Evolutionary conservation across 2,329 filamentous ascomycete species (phyloP), one percentile per base, ranked within the genome.

Genomic region (Ophiostoma australiae): DNA sequence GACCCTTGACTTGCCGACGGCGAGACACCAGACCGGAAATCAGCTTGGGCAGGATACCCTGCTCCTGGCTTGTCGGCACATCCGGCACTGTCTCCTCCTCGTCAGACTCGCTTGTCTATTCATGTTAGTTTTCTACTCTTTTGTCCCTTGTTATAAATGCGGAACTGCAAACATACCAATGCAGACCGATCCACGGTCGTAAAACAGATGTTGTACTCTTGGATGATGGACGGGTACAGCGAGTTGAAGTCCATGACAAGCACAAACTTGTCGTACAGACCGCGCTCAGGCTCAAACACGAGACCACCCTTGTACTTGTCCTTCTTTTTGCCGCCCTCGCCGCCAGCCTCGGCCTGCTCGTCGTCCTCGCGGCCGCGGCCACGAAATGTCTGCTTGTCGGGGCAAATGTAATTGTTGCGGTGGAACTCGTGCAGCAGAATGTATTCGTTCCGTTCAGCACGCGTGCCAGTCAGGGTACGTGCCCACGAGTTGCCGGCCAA

Each of bases 211-310:
- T 99, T 99, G 83, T 90, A 99, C 85, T 99, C 96, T 78, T 99
- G 96, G 73, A 99, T 99, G 77, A 99, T 98, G 78, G 93, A 97
- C 41, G 95, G 95, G 77, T 99, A 99, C 73, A 99, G 84, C 76
- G 94, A 97, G 86, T 99, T 99, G 84, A 99, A 99, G 84, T 99
- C 95, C 96, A 99, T 99, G 80, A 99, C 96, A 71, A 99, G 87
- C 70, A 99, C 91, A 80, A 96, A 97, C 81, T 96, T 97, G 85
- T 99, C 95, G 78, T 99, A 99, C 4, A 99, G 86, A 23, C 96
- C 95, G 80, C 94, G 97, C 79, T 98, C 94, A 4, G 95, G 95
- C 79, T 99, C 95, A 76, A 99, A 98, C 71, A 99, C 95, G 41
- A 99, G 89, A 84, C 96, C 95, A 78, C 95, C 95, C 83, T 99